These are phyloP conservation scores for Syncephalis plumigaleata DNA, from an alignment of 371 early-diverging fungal species.

Conservation along the genomic window DNA sequence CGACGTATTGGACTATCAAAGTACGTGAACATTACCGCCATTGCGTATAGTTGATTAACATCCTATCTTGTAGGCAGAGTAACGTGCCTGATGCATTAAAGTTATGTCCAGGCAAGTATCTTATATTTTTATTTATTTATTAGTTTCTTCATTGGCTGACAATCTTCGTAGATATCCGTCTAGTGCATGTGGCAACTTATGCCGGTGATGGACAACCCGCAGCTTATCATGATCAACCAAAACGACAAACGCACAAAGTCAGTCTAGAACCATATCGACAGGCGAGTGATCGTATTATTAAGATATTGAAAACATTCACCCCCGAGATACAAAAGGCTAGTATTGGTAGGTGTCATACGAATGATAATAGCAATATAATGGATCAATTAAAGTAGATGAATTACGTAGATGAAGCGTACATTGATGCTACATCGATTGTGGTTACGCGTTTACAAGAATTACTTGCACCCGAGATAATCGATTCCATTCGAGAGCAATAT, in stretches of 20 bases:
- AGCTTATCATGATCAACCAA: slow-evolving; percentile 49
- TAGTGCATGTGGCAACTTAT: slow-evolving; percentile 80
- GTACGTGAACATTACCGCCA: neutral
- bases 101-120: slow-evolving; percentile 34
- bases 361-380: neutral
- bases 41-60: slow-evolving; percentile 24
- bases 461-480: slow-evolving; percentile 6
- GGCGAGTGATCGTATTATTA: slow-evolving; percentile 51
- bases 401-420: slow-evolving; percentile 57
- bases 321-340: slow-evolving; percentile 42
- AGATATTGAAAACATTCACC: slow-evolving; percentile 32
- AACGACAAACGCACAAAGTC: slow-evolving; percentile 68
- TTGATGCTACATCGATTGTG: slow-evolving; percentile 64
- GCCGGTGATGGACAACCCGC: slow-evolving; percentile 37
- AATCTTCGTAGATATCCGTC: slow-evolving; percentile 25
- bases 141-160: neutral
- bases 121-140: neutral
- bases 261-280: slow-evolving; percentile 66
- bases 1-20: neutral
- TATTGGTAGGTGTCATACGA: slow-evolving; percentile 7
- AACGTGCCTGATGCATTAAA: slow-evolving; percentile 34
- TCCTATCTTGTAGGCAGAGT: slow-evolving; percentile 23
- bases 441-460: slow-evolving; percentile 19
- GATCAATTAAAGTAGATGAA: neutral
- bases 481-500: slow-evolving; percentile 9